phyloP scores from a whole-genome alignment of 192 early-diverging fungal genomes.

The Podila epigama region DNA sequence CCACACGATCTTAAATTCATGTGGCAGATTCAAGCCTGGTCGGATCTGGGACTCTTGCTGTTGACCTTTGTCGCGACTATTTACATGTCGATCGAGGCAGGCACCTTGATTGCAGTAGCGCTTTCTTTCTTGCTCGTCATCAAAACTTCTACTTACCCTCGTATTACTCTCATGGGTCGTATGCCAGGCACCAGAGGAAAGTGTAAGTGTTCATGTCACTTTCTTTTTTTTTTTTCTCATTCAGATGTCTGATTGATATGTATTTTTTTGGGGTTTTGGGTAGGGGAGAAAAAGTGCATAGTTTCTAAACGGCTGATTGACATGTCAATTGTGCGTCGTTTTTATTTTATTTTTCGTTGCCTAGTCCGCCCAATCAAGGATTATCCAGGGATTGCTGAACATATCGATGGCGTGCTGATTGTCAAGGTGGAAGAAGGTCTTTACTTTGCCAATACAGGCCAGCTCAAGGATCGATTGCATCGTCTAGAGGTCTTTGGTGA shows the following conservation, averaged over 20 bases:
- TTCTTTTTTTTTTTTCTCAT: not conserved
- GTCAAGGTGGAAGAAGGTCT: conserved; percentile 92
- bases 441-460: conserved; percentile 97
- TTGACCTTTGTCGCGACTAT: conserved; percentile 92
- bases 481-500: conserved; percentile 95
- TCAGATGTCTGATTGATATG: no score
- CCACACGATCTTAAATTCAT: conserved; percentile 83
- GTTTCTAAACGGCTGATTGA: no score
- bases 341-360: conserved; percentile 5
- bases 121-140: conserved; percentile 91
- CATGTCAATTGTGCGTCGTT: no score
- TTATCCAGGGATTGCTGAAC: conserved; percentile 68
- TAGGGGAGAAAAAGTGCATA: no score
- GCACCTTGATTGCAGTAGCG: conserved; percentile 90
- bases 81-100: conserved; percentile 88
- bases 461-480: conserved; percentile 93
- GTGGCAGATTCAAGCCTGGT: conserved; percentile 79
- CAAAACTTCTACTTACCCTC: conserved; percentile 87
- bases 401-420: conserved; percentile 85
- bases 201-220: conserved; percentile 15
- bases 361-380: conserved; percentile 77
- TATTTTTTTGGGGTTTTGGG: no score
- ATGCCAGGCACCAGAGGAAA: conserved; percentile 33
- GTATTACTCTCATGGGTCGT: conserved; percentile 79
- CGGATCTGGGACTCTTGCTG: conserved; percentile 82